Evolutionary conservation across 108 stramenopile species (phyloP).

Genomic region (Cyclotella choctawhatcheeana): DNA sequence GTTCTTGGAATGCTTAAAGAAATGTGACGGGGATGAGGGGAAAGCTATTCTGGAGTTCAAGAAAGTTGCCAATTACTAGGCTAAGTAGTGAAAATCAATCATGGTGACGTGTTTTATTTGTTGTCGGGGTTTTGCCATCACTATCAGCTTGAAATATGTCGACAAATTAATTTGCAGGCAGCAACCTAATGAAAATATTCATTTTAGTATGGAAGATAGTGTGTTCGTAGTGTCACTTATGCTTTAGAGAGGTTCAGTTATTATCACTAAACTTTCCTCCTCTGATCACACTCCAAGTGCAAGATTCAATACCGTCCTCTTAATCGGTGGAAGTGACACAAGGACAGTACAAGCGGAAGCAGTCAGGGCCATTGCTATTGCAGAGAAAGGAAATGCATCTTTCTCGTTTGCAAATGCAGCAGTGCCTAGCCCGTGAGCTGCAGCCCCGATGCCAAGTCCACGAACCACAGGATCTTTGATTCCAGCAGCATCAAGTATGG

Average conservation of each 20-base stretch:
- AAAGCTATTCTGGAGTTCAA: neutral
- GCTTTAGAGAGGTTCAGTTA: no score
- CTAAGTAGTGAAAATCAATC: no score
- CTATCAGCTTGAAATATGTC: no score
- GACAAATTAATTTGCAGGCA: no score
- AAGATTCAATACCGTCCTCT: constrained; percentile 35
- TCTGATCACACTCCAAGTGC: constrained; percentile 46
- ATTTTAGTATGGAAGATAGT: no score
- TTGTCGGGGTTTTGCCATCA: no score
- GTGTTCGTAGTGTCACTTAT: no score
- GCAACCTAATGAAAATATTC: no score
- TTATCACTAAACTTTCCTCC: no score
- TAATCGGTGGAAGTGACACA: constrained; percentile 57
- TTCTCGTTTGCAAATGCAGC: constrained; percentile 57
- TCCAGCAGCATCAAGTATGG: constrained; percentile 36
- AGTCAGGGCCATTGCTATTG: constrained; percentile 59
- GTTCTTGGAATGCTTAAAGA: constrained; percentile 5
- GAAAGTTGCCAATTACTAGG: no score
- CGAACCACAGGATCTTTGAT: constrained; percentile 57
- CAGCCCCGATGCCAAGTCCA: constrained; percentile 62
- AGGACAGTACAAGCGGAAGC: constrained; percentile 51
- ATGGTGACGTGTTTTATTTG: no score
- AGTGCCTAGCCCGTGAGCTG: constrained; percentile 59
- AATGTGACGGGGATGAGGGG: neutral
- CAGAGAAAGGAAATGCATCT: constrained; percentile 70